Base-by-base conservation (phyloP, 495 filamentous ascomycete species). In the Saxophila tyrrhenica region DNA sequence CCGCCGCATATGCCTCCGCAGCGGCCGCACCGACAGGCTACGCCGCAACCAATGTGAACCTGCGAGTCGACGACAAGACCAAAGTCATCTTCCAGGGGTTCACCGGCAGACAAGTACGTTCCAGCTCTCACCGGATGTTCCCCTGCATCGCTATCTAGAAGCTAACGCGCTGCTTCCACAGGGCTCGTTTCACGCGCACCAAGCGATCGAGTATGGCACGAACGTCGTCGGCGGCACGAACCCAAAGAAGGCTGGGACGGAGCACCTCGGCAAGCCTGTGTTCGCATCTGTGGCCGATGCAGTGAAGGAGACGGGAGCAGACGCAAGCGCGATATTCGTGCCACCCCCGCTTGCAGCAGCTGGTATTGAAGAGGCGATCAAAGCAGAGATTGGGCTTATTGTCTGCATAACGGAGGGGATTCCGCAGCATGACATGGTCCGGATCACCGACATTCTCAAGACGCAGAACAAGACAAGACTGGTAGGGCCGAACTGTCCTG, bases 371-470 rank as follows among this genome's bases (percentile, higher is more conserved):
- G 92, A 99, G 72, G 94, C 92, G 54, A 83, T 99, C 68, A 75
- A 73, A 57, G 92, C 92, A 64, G 92, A 97, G 72, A 81, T 99
- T 52, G 82, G 85, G 60, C 80, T 99, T 48, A 83, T 91, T 63
- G 92, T 99, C 62, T 95, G 89, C 72, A 99, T 99, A 66, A 99
- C 92, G 42, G 92, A 99, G 76, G 92, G 92, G 61, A 96, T 96
- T 60, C 90, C 90, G 57, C 90, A 96, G 72, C 90, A 96, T 75
- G 92, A 99, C 73, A 99, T 99, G 92, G 89, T 99, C 63, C 88
- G 92, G 69, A 95, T 99, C 67, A 96, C 94, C 64, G 85, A 91
- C 68, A 94, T 99, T 56, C 78, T 99, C 59, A 99, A 95, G 79
- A 87, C 94, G 50, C 92, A 99, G 75, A 82, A 76, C 75, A 97